phyloP scores from a whole-genome alignment of 345 rosid genomes.

The Reutealis trisperma region DNA sequence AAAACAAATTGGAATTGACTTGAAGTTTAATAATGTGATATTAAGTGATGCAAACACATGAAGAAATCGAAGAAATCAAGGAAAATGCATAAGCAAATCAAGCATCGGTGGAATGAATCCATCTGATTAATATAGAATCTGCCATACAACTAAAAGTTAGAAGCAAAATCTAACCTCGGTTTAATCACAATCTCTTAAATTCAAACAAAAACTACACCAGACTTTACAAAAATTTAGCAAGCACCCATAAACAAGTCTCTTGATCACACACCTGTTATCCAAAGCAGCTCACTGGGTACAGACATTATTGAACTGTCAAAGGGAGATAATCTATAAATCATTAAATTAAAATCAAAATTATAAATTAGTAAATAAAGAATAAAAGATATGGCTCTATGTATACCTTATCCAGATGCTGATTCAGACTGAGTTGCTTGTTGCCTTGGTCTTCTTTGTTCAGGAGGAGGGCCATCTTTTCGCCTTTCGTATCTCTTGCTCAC shows the following conservation, averaged over 20 bases:
- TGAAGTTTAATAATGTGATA: background rate
- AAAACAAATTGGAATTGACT: background rate
- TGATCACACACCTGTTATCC: background rate
- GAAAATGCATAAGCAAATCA: background rate
- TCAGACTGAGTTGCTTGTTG: conserved; percentile 48
- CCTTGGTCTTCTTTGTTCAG: conserved; percentile 57
- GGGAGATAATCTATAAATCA: background rate
- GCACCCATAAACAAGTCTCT: background rate
- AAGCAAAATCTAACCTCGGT: background rate
- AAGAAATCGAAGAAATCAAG: background rate
- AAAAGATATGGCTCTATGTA: background rate
- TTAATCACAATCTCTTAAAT: background rate
- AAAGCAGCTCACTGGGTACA: background rate
- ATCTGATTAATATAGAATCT: background rate
- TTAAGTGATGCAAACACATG: background rate
- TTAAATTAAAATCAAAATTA: background rate
- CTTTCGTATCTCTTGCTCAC: conserved; percentile 71
- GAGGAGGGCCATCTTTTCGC: conserved; percentile 77
- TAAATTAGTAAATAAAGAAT: background rate
- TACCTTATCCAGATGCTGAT: conserved; percentile 43
- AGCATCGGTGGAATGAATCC: background rate
- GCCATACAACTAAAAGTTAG: background rate
- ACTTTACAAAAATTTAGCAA: background rate
- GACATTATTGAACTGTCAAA: background rate
- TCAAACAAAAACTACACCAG: background rate